Conservation (phyloP, 805 yeast species). For the Kregervanrija fluxuum region DNA sequence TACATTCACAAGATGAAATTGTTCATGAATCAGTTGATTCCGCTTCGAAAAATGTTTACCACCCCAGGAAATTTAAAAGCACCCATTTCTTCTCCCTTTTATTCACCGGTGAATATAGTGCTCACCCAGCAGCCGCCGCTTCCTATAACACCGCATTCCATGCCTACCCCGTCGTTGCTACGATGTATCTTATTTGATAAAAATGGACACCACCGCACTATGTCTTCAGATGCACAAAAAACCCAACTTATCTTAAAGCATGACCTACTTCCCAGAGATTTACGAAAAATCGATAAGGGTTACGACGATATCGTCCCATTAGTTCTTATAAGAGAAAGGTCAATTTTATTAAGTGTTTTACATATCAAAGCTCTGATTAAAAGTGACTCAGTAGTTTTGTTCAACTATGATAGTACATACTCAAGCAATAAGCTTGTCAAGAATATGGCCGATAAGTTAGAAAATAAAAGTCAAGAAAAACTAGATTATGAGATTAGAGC, state of each 20-base stretch:
- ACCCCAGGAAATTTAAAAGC: neutral
- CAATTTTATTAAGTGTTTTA: constrained; percentile 40
- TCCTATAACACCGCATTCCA: constrained; percentile 3
- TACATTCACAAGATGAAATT: too few species aligned
- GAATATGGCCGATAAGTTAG: constrained; percentile 34
- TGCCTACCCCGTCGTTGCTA: constrained; percentile 13
- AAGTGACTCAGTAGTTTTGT: constrained; percentile 44
- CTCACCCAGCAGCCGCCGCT: constrained; percentile 8
- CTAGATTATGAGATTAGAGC: constrained; percentile 90
- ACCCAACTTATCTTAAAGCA: constrained; percentile 37
- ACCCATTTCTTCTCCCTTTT: neutral
- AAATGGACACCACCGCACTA: constrained; percentile 36
- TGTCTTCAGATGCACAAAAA: constrained; percentile 38
- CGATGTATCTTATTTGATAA: constrained; percentile 45
- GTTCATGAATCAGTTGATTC: too few species aligned
- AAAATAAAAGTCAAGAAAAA: constrained; percentile 14
- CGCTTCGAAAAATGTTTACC: too few species aligned
- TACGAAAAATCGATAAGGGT: constrained; percentile 42
- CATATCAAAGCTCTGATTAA: constrained; percentile 47
- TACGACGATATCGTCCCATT: constrained; percentile 51
- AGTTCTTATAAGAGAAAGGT: constrained; percentile 38
- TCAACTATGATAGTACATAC: constrained; percentile 38
- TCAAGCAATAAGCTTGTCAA: constrained; percentile 38
- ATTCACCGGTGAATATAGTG: constrained; percentile 3
- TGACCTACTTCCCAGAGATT: constrained; percentile 44